Base-by-base conservation (phyloP, 2,329 filamentous ascomycete genomes). In the Chrysosporium queenslandicum region DNA sequence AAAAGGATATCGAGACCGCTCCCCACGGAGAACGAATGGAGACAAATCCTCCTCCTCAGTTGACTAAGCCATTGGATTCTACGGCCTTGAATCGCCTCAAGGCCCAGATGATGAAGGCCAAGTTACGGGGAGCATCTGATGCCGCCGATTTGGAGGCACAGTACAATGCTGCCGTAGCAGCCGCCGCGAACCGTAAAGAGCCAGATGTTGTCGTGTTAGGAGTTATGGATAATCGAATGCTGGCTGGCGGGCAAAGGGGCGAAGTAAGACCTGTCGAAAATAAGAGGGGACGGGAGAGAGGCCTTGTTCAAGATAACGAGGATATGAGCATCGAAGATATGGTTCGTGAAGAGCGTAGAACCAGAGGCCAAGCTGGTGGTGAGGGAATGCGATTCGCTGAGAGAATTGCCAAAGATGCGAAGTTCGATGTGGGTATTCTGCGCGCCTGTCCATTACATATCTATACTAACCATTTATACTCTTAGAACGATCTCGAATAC, bases 271-370 rank as follows among this genome's bases (percentile, higher is more conserved):
- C 80, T 0, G 75, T 96, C 6, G 80, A 84, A 23, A 94, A 81
- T 54, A 92, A 86, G 63, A 81, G 90, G 45, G 91, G 90, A 2
- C 78, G 81, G 4, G 90, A 95, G 67, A 82, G 90, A 50, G 92
- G 91, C 1, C 77, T 82, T 6, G 86, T 98, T 4, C 81, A 87
- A 60, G 88, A 92, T 58, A 97, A 97, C 64, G 86, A 94, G 50
- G 89, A 97, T 61, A 97, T 98, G 89, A 84, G 76, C 27, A 86
- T 98, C 55, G 89, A 94, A 50, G 92, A 98, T 67, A 98, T 98
- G 92, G 82, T 98, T 16, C 82, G 88, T 25, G 90, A 97, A 68
- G 92, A 98, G 69, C 82, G 87, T 32, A 84, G 91, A 51, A 96
- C 87, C 3, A 83, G 82, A 54, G 83, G 83, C 14, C 82, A 87